Evolutionary conservation across 139 green algal species (phyloP), one percentile per base, ranked within the genome.

Genomic region (Diplosphaera chodatii): DNA sequence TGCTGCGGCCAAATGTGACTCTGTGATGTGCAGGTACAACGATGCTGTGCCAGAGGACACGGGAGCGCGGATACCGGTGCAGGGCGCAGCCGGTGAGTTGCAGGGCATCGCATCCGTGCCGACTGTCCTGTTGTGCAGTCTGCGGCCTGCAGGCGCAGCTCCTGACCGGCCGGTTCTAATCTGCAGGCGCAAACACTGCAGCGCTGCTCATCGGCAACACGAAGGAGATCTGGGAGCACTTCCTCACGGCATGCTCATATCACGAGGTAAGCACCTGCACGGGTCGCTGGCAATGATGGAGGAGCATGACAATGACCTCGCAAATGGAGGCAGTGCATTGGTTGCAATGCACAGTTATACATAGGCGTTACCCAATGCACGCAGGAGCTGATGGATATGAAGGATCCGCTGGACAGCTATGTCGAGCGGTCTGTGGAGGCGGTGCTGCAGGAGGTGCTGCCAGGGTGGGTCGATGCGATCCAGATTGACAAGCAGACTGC

Each of bases 11-110:
- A n/a, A n/a, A n/a, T n/a, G n/a, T n/a, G n/a, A n/a, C n/a, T n/a
- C n/a, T n/a, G n/a, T n/a, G n/a, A n/a, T n/a, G n/a, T n/a, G 22
- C 73, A 79, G 73, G 77, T 82, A 83, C 40, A 84, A 79, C 48
- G 6, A 66, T 22, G 40, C 28, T 27, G 41, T 81, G 1, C 69
- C 70, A 15, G 59, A 41, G 15, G 74, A 55, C 28, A 32, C 74
- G 20, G 70, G 68, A 1, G 70, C 68, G 1, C 59, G 66, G 37
- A 81, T 83, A 33, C 66, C 33, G 0, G 37, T 55, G 2, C 10
- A 5, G 6, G 63, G 69, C 31, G 3, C 40, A 5, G 71, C 75
- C 20, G 55, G 55, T 64, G n/a, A n/a, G n/a, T n/a, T n/a, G n/a
- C n/a, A n/a, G n/a, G n/a, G n/a, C n/a, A n/a, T n/a, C n/a, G n/a